A percentile compares a stretch with the other conserved stretches of the same genome.
Evolutionary conservation across 2,329 filamentous ascomycete genomes (phyloP).

Genomic region (Dactylonectria macrodidyma): DNA sequence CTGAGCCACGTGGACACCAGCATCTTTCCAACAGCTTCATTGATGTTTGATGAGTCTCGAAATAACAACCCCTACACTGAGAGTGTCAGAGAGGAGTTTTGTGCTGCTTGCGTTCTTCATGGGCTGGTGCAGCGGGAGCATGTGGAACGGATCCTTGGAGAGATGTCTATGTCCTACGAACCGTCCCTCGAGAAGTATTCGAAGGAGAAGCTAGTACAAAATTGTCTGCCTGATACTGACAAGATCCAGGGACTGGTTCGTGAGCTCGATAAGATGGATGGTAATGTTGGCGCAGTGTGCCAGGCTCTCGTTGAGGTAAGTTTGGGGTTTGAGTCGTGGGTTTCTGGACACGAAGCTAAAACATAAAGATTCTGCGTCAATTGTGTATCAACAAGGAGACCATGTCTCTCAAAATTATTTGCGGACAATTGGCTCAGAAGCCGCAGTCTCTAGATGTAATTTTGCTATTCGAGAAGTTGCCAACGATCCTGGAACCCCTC

Average conservation of each 20-base stretch:
- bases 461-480: slow-evolving; percentile 80
- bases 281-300: slow-evolving; percentile 89
- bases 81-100: slow-evolving; percentile 79
- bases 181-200: slow-evolving; percentile 81
- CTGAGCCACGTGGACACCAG: slow-evolving; percentile 86
- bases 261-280: slow-evolving; percentile 91
- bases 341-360: slow-evolving; percentile 14
- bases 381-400: slow-evolving; percentile 83
- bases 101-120: slow-evolving; percentile 92
- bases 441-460: slow-evolving; percentile 82
- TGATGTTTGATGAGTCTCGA: slow-evolving; percentile 73
- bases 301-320: slow-evolving; percentile 81
- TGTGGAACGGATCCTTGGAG: slow-evolving; percentile 85
- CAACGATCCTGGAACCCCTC: slow-evolving; percentile 79
- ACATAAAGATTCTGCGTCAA: slow-evolving; percentile 73
- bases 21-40: slow-evolving; percentile 74
- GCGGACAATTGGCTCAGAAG: slow-evolving; percentile 80
- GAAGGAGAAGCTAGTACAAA: slow-evolving; percentile 83
- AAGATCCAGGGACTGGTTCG: slow-evolving; percentile 82
- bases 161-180: slow-evolving; percentile 85
- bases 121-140: slow-evolving; percentile 84
- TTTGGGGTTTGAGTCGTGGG: background rate
- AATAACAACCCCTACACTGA: slow-evolving; percentile 71
- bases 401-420: slow-evolving; percentile 83
- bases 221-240: slow-evolving; percentile 83